Percentiles rank a stretch among this genome's conserved stretches.
phyloP scores from a whole-genome alignment of 768 basidiomycete genomes.

The Tubosaeta brunneosetosa region DNA sequence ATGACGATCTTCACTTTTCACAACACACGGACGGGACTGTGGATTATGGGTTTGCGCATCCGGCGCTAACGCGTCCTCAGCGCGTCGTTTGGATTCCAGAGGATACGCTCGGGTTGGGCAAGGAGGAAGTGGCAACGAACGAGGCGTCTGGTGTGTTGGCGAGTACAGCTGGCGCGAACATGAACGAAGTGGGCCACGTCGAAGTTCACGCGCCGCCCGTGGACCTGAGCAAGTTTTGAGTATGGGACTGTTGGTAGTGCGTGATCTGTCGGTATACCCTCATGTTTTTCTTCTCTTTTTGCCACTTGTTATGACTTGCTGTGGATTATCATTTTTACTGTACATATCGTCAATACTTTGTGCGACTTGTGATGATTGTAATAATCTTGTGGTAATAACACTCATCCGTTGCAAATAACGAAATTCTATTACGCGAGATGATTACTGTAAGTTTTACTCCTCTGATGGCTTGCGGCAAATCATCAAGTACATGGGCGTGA shows the following conservation, averaged over 20 bases:
- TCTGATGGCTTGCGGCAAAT: constrained; percentile 50
- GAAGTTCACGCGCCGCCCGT: constrained; percentile 17
- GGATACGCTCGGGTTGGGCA: constrained; percentile 52
- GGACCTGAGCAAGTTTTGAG: constrained; percentile 29
- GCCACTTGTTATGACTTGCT: not conserved
- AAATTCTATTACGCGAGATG: not conserved
- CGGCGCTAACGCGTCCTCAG: constrained; percentile 71
- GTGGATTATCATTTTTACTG: not conserved
- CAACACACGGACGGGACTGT: constrained; percentile 23
- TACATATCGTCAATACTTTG: not conserved
- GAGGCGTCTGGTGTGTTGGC: constrained; percentile 47
- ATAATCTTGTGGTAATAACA: not conserved
- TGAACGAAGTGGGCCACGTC: constrained; percentile 61
- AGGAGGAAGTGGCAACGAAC: constrained; percentile 58
- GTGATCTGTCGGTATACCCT: constrained; percentile 1
- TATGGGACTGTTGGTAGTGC: not conserved
- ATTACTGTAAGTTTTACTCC: not conserved
- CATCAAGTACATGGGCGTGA: constrained; percentile 84
- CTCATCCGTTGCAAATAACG: not conserved
- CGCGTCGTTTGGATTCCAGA: constrained; percentile 80
- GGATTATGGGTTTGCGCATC: constrained; percentile 80
- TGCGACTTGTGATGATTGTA: not conserved
- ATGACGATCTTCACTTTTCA: constrained; percentile 22
- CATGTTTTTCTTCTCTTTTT: not conserved
- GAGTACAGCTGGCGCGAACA: constrained; percentile 45